phyloP scores from a whole-genome alignment of 2,329 filamentous ascomycete species.

The Colletotrichum incanum region DNA sequence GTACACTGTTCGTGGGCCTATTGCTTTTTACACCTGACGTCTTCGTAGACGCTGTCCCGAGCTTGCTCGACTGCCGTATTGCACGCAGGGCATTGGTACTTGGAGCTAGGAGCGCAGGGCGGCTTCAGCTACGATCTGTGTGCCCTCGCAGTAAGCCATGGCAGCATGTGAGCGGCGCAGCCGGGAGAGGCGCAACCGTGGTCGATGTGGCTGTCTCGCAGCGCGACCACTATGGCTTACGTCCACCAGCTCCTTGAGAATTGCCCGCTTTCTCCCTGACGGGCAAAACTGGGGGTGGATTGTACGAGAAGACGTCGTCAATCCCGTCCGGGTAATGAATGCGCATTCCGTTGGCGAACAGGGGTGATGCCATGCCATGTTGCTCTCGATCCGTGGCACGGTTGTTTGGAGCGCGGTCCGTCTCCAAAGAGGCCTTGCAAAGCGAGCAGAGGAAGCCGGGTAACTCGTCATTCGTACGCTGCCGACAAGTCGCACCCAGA shows the following conservation, averaged over 20 bases:
- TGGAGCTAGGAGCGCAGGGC: constrained; percentile 7
- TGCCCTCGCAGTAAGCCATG: constrained; percentile 18
- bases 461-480: background rate
- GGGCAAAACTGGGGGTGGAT: background rate
- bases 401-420: constrained; percentile 8
- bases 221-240: constrained; percentile 19
- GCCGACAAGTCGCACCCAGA: constrained; percentile 7
- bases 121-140: no score
- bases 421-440: background rate
- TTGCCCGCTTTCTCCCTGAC: background rate
- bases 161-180: constrained; percentile 18
- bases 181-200: constrained; percentile 26
- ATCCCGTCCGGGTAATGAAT: background rate
- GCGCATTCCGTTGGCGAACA: background rate
- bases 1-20: no score
- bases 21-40: constrained; percentile 17
- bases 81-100: background rate
- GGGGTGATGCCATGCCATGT: background rate
- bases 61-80: background rate
- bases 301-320: background rate
- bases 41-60: constrained; percentile 11
- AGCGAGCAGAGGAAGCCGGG: constrained; percentile 1
- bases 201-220: constrained; percentile 34
- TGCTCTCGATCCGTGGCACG: background rate
- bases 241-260: background rate